Evolutionary conservation across 129 eudicot species (phyloP), one percentile per base, ranked within the genome.

Genomic region (Helianthus annuus): DNA sequence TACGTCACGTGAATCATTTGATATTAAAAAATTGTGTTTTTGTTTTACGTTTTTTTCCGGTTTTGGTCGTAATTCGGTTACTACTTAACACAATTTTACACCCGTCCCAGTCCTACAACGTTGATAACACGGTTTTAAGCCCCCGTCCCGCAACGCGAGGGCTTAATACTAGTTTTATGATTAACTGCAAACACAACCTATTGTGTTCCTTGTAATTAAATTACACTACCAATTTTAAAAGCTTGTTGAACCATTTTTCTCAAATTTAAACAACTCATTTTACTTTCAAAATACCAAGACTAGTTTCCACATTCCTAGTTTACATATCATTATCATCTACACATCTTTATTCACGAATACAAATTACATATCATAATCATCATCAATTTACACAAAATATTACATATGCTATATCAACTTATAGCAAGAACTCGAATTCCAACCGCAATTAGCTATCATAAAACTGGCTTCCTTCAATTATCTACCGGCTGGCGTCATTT

Each of bases 331-430:
- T 27, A 62, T 61, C 81, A 76, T 48, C 76, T 76, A 76, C 75
- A 38, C 76, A 71, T 70, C 38, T 56, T 70, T 78, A 70, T 77
- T 61, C 14, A 42, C 36, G 66, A 70, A 70, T 69, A 53, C 44
- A 75, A 66, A 27, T 3, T 56, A 67, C 22, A 51, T 63, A 22
- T 45, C 38, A 46, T 48, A 48, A 36, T 63, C 53, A 62, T 71
- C 70, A 36, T 17, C 38, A 75, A 66, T 75, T 75, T 75, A 75
- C 79, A 75, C 80, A 76, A 54, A 66, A 67, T 49, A 64, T 64
- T 63, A 70, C 77, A 71, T 61, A 69, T 5, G 66, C 76, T 64
- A 78, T 71, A 72, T 56, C 44, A 71, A 71, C 61, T 46, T 78
- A 13, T 64, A 76, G 72, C 72, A 71, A 78, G 60, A 62, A 56